Conservation (phyloP, 176 grass and related monocot genomes). For the Musa schizocarpa region DNA sequence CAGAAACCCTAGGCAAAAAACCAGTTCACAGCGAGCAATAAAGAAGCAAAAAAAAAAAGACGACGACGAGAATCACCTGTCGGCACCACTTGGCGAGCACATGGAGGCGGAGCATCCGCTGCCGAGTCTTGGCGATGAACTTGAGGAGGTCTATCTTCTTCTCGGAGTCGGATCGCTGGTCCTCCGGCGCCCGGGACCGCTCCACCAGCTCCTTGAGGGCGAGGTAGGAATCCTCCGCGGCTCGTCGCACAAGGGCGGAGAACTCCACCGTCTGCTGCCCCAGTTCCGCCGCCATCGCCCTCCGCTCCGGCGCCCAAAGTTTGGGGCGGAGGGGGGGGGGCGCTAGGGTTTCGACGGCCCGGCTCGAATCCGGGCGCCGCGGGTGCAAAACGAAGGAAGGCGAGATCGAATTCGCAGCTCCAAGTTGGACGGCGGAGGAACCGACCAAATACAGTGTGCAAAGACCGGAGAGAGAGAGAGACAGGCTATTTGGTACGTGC, state of each 20-base stretch:
- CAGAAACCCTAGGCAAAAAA: slow-evolving; percentile 1
- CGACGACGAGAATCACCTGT: slow-evolving; percentile 39
- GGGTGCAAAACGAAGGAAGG: too few species aligned
- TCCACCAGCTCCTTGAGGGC: slow-evolving; percentile 89
- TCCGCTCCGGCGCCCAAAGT: neutral
- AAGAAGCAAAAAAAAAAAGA: neutral
- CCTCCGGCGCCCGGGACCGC: slow-evolving; percentile 38
- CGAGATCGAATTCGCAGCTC: neutral
- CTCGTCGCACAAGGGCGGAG: slow-evolving; percentile 62
- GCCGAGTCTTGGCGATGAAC: slow-evolving; percentile 74
- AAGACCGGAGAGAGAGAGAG: too few species aligned
- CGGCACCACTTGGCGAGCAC: slow-evolving; percentile 98
- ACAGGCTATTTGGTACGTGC: too few species aligned
- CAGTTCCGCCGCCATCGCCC: slow-evolving; percentile 51
- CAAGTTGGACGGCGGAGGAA: neutral
- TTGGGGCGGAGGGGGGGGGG: neutral
- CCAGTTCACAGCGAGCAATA: neutral
- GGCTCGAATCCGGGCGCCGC: neutral
- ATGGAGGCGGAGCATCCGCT: slow-evolving; percentile 97
- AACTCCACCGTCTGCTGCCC: slow-evolving; percentile 89
- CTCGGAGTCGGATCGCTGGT: slow-evolving; percentile 73
- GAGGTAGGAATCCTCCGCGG: slow-evolving; percentile 85
- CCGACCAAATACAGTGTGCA: neutral
- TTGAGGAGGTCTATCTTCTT: slow-evolving; percentile 99
- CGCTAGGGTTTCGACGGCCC: slow-evolving; percentile 2